These are phyloP conservation scores for Fonsecaea pedrosoi DNA, from an alignment of 2,329 filamentous ascomycete species.

Conservation along the genomic window DNA sequence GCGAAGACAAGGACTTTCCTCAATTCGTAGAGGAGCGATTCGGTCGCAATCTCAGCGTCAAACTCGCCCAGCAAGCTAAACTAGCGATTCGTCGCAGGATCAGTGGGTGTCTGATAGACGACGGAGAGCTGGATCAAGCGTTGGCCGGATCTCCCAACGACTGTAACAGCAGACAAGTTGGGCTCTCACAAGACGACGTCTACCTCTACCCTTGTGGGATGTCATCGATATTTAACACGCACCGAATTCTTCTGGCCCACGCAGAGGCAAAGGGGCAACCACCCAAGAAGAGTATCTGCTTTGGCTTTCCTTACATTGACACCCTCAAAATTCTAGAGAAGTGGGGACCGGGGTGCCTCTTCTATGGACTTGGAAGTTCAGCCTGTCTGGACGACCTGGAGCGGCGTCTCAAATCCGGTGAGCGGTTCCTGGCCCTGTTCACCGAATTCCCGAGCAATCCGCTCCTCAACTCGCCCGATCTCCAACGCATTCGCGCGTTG, in stretches of 20 bases:
- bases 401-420: conserved; percentile 69
- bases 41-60: conserved; percentile 84
- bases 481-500: conserved; percentile 77
- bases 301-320: conserved; percentile 97
- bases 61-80: conserved; percentile 80
- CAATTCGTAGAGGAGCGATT: conserved; percentile 93
- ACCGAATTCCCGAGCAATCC: conserved; percentile 97
- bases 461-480: conserved; percentile 81
- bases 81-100: conserved; percentile 86
- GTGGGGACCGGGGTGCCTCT: conserved; percentile 85
- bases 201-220: conserved; percentile 90
- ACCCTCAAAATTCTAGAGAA: conserved; percentile 95
- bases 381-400: conserved; percentile 86
- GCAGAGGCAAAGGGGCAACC: conserved; percentile 58
- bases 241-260: conserved; percentile 72
- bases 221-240: conserved; percentile 91
- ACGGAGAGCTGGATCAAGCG: conserved; percentile 70
- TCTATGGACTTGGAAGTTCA: conserved; percentile 81
- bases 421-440: conserved; percentile 82
- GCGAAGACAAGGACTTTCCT: conserved; percentile 69
- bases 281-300: conserved; percentile 75
- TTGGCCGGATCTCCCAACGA: conserved; percentile 51
- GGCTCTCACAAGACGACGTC: conserved; percentile 82
- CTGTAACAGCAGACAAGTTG: conserved; percentile 53
- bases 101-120: conserved; percentile 78